phyloP scores from a whole-genome alignment of 805 yeast species.

The Blastobotrys chiropterorum region DNA sequence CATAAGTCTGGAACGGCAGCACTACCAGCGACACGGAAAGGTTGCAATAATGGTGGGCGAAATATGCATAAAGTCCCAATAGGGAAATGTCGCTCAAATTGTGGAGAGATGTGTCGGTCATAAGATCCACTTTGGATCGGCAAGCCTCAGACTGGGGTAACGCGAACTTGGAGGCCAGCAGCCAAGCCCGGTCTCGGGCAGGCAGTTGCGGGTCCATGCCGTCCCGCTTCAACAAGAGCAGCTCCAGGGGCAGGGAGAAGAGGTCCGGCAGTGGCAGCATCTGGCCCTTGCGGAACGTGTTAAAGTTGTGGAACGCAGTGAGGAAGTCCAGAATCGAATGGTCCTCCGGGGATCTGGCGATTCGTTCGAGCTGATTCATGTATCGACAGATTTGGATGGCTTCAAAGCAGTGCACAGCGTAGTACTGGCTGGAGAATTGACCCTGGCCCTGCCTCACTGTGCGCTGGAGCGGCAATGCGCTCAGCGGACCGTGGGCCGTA shows the following conservation, averaged over 20 bases:
- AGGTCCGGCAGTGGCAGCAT: background rate
- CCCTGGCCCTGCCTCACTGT: background rate
- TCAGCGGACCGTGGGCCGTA: background rate
- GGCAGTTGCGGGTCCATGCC: background rate
- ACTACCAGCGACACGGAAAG: background rate
- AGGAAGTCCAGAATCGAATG: background rate
- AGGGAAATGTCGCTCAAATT: background rate
- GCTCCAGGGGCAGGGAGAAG: background rate
- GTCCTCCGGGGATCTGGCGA: background rate
- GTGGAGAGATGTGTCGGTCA: background rate
- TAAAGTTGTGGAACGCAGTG: background rate
- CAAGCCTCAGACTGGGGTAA: background rate
- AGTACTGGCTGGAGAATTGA: background rate
- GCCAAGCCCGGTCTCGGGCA: background rate
- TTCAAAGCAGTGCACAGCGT: background rate
- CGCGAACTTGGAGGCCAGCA: background rate
- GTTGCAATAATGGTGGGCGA: background rate
- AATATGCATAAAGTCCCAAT: background rate
- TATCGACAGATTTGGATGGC: background rate
- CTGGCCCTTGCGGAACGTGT: background rate
- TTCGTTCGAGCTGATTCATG: background rate
- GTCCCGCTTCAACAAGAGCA: background rate
- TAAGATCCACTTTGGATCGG: background rate
- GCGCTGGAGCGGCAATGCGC: background rate
- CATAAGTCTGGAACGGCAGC: slow-evolving; percentile 1